Evolutionary conservation across 2,329 filamentous ascomycete genomes (phyloP).

Genomic region (Botrytis deweyae): DNA sequence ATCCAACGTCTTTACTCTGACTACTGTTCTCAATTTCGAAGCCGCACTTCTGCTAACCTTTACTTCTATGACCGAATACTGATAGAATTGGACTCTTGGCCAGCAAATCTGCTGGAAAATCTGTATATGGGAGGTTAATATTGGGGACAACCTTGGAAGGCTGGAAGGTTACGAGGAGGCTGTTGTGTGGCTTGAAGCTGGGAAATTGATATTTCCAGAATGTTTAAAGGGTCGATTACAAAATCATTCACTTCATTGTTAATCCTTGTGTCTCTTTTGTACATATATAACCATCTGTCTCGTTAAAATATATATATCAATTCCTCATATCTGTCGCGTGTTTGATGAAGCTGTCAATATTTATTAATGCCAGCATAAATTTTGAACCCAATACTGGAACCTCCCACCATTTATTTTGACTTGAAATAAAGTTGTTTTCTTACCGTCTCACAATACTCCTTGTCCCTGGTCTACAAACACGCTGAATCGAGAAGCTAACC

Average conservation of each 20-base stretch:
- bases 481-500: neutral
- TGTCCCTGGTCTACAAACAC: neutral
- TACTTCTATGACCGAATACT: no score
- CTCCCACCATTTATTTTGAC: no score
- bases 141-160: neutral
- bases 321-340: neutral
- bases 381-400: no score
- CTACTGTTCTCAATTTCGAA: neutral
- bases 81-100: no score
- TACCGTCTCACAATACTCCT: neutral
- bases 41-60: neutral
- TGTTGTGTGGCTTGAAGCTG: neutral
- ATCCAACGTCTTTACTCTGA: neutral
- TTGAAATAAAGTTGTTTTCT: no score
- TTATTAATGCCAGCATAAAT: neutral
- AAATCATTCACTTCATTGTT: no score
- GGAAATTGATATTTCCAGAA: no score
- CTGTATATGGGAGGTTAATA: neutral
- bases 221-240: no score
- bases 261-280: neutral
- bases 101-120: neutral
- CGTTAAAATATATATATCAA: no score
- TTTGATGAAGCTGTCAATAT: neutral
- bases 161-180: neutral
- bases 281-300: no score